A percentile compares a stretch with the other conserved stretches of the same genome.
These are phyloP conservation scores for Marchantia polymorpha DNA, from an alignment of 225 moss, liverwort and hornwort species.

Conservation along the genomic window DNA sequence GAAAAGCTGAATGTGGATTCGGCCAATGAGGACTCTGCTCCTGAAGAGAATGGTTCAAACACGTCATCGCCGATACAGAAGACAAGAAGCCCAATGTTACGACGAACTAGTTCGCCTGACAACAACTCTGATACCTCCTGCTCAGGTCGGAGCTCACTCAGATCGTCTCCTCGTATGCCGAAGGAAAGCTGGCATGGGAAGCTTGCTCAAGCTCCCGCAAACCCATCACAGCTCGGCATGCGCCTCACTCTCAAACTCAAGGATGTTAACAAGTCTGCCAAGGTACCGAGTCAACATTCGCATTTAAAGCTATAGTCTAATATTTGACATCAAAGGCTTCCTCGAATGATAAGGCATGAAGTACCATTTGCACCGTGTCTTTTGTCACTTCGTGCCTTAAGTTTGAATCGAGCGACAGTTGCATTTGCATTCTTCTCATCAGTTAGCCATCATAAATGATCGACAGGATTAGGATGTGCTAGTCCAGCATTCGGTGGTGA, in stretches of 20 bases:
- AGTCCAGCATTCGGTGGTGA: neutral
- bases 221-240: conserved; percentile 50
- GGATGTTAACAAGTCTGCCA: conserved; percentile 80
- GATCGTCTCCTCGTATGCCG: conserved; percentile 41
- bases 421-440: neutral
- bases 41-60: conserved; percentile 15
- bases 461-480: neutral
- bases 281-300: conserved; percentile 39
- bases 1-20: conserved; percentile 25
- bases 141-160: conserved; percentile 23
- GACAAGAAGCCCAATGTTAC: neutral
- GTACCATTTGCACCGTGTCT: neutral
- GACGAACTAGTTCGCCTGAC: conserved; percentile 20
- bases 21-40: conserved; percentile 16
- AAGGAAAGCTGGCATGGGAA: conserved; percentile 71
- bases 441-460: neutral
- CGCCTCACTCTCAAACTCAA: conserved; percentile 91
- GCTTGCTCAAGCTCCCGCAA: conserved; percentile 19
- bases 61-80: neutral
- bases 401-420: neutral
- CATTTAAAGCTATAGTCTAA: neutral
- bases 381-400: neutral
- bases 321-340: neutral
- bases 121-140: conserved; percentile 22
- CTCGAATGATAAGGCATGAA: neutral